Percentiles rank a stretch among this genome's conserved stretches.
Conservation (phyloP, 495 filamentous ascomycete species). For the Tuber melanosporum region DNA sequence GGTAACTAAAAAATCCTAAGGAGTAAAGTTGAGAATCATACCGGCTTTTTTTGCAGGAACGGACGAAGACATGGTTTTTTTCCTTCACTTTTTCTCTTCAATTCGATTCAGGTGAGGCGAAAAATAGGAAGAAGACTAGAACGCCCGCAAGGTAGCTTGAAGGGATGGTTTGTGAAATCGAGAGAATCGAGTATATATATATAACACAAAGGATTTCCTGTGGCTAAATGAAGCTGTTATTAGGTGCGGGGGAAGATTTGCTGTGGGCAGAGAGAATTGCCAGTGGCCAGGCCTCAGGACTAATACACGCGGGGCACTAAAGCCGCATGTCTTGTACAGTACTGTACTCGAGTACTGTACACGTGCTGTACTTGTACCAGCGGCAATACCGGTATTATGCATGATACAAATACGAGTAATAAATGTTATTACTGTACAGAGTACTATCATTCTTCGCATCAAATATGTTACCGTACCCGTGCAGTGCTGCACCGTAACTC, state of each 20-base stretch:
- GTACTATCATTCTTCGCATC: no score
- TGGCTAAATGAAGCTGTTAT: background rate
- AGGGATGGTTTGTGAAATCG: background rate
- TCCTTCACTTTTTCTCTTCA: background rate
- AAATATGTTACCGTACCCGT: no score
- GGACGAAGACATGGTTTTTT: background rate
- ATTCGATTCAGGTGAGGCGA: background rate
- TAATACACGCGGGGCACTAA: background rate
- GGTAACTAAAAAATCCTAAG: background rate
- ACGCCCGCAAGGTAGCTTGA: background rate
- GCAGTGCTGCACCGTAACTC: no score
- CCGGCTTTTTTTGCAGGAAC: background rate
- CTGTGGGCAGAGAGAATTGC: background rate
- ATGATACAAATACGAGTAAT: background rate
- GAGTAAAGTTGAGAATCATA: background rate
- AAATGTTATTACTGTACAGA: background rate
- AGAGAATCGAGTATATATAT: background rate
- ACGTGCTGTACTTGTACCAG: background rate
- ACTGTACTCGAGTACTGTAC: background rate
- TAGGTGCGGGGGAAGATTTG: background rate
- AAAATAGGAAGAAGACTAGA: background rate
- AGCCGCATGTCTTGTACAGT: background rate
- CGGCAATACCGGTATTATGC: background rate
- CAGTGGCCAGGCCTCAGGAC: background rate
- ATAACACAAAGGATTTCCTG: background rate